These are phyloP conservation scores for Arthrobotrys sinensis DNA, from an alignment of 2,329 filamentous ascomycete species.

Conservation along the genomic window DNA sequence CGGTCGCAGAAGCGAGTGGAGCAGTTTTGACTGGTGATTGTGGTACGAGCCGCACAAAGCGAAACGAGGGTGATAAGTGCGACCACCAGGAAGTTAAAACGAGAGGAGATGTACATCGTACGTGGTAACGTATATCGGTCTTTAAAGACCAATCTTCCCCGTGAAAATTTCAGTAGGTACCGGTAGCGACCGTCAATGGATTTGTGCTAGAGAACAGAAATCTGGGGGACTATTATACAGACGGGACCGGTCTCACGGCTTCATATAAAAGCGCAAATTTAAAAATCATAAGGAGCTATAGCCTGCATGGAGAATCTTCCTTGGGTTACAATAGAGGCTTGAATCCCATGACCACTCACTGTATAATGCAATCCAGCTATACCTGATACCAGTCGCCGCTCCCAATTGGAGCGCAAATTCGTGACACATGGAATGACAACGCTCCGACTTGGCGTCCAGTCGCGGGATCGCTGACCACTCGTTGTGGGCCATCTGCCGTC, in stretches of 20 bases:
- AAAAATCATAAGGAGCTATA: too few relatives aligned
- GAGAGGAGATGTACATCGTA: slow-evolving; percentile 20
- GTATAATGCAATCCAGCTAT: too few relatives aligned
- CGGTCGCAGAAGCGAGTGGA: slow-evolving; percentile 27
- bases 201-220: too few relatives aligned
- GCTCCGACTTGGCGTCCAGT: slow-evolving; percentile 10
- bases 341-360: too few relatives aligned
- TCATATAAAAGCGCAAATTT: too few relatives aligned
- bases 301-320: too few relatives aligned
- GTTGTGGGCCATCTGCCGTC: not conserved
- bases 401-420: not conserved
- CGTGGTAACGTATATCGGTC: not conserved
- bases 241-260: too few relatives aligned
- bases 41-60: slow-evolving; percentile 26
- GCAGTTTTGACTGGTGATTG: slow-evolving; percentile 32
- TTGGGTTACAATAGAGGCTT: too few relatives aligned
- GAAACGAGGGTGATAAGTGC: slow-evolving; percentile 37
- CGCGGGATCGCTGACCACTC: not conserved
- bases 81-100: slow-evolving; percentile 25
- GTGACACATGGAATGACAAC: slow-evolving; percentile 8
- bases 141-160: not conserved
- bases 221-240: too few relatives aligned
- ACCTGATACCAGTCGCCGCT: too few relatives aligned
- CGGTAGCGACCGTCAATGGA: slow-evolving; percentile 2
- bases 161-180: not conserved